Evolutionary conservation across 345 rosid genomes (phyloP).

Genomic region (Ceriops decandra): DNA sequence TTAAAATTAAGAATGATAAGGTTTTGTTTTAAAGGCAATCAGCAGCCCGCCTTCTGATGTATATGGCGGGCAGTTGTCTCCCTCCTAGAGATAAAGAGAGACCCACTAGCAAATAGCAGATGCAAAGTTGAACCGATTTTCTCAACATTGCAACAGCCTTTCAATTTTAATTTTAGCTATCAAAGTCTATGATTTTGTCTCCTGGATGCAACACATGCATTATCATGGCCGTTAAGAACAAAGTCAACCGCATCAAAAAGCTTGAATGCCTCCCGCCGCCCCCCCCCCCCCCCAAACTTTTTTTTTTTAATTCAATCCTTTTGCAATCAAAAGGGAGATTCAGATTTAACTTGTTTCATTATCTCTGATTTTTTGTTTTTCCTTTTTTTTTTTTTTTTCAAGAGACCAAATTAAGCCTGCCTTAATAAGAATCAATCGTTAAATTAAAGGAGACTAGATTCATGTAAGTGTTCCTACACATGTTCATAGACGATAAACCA

Average conservation of each 20-base stretch:
- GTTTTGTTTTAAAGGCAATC: slow-evolving; percentile 21
- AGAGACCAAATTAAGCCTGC: background rate
- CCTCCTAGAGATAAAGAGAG: background rate
- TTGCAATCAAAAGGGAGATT: slow-evolving; percentile 1
- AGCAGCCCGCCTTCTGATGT: slow-evolving; percentile 3
- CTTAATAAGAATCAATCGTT: slow-evolving; percentile 5
- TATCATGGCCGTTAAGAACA: slow-evolving; percentile 58
- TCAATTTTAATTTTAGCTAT: slow-evolving; percentile 11
- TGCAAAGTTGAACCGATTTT: slow-evolving; percentile 23
- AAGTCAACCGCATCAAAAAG: slow-evolving; percentile 53
- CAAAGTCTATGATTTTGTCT: slow-evolving; percentile 56
- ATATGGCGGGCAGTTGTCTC: slow-evolving; percentile 8
- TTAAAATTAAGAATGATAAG: slow-evolving; percentile 29
- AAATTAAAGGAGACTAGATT: background rate
- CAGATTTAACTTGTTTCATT: slow-evolving; percentile 27
- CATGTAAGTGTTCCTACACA: background rate
- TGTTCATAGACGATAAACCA: slow-evolving; percentile 4
- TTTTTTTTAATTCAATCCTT: slow-evolving; percentile 3
- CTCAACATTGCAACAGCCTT: slow-evolving; percentile 11
- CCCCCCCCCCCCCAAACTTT: background rate
- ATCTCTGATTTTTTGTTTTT: slow-evolving; percentile 6
- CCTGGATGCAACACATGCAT: slow-evolving; percentile 59
- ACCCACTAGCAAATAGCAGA: slow-evolving; percentile 18
- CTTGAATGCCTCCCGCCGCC: background rate
- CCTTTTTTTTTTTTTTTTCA: slow-evolving; percentile 9